Conservation (phyloP, 192 early-diverging fungal genomes). For the Podila minutissima region DNA sequence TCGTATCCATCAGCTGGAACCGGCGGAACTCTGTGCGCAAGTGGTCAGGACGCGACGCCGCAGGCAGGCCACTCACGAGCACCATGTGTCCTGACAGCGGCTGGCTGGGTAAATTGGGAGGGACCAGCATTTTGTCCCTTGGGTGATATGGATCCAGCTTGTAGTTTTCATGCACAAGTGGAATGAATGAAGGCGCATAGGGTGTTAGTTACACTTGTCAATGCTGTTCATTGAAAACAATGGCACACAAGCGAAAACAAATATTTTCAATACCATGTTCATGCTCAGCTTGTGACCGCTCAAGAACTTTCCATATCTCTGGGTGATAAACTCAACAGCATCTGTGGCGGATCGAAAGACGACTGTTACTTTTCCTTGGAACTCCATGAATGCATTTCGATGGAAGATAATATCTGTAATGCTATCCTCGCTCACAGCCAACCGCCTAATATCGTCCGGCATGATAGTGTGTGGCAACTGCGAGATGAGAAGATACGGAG, state of each 20-base stretch:
- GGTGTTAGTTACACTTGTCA: background rate
- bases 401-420: slow-evolving; percentile 44
- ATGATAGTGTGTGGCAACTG: slow-evolving; percentile 35
- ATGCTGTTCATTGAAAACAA: no score
- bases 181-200: background rate
- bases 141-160: slow-evolving; percentile 46
- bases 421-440: slow-evolving; percentile 29
- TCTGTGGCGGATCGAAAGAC: slow-evolving; percentile 47
- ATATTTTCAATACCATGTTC: slow-evolving; percentile 23
- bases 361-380: slow-evolving; percentile 29
- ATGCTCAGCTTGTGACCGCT: slow-evolving; percentile 31
- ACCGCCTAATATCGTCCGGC: slow-evolving; percentile 46
- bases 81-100: slow-evolving; percentile 40
- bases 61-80: slow-evolving; percentile 40
- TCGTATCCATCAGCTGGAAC: slow-evolving; percentile 49
- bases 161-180: background rate
- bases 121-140: slow-evolving; percentile 27
- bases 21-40: slow-evolving; percentile 44
- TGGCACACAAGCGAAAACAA: no score
- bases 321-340: slow-evolving; percentile 45
- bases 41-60: slow-evolving; percentile 28
- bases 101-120: slow-evolving; percentile 17
- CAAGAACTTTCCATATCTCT: slow-evolving; percentile 41
- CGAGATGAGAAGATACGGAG: slow-evolving; percentile 28
- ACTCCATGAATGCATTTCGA: slow-evolving; percentile 37